Base-by-base conservation (phyloP, 2,329 filamentous ascomycete species). In the Hymenoscyphus occultus region DNA sequence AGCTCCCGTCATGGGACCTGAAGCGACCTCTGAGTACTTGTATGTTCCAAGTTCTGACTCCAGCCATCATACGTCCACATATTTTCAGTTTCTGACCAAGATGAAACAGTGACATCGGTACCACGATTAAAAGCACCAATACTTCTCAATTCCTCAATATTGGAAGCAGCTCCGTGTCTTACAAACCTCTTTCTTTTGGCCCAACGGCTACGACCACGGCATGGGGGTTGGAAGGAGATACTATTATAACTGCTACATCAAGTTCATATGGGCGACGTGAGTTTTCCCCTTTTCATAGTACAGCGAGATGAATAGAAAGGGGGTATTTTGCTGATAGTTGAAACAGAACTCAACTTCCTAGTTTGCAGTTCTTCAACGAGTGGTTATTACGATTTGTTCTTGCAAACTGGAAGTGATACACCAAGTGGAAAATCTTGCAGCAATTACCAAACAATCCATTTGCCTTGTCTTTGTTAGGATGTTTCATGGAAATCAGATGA, bases 391-490 rank as follows among this genome's bases (percentile, higher is more conserved):
- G 80, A 83, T 73, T 69, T 84, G 14, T 85, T 80, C 68, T 73
- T 85, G 57, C 83, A 85, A 74, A 84, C 80, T 1, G 82, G 83
- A 1, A 81, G 78, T 59, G 80, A 82, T 48, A 76, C 76, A 42
- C 82, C 83, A 1, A 79, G 77, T 61, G 82, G 81, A 1, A 77
- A 76, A 73, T 80, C 77, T 5, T 85, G 83, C 69, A 84, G 80
- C 68, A 84, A 84, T 71, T 83, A 81, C 65, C 82, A 84, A 76
- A 83, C 81, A 35, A 76, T 85, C 63, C 83, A 85, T 74, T 72
- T 84, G 70, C 83, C 68, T 61, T 71, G 70, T 42, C 56, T 71
- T 31, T 70, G 70, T 19, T 72, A 51, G 59, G 62, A 56, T 16
- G 2, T 28, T 13, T 7, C 6, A 51, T 10, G 3, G 14, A 22